Percentiles rank a stretch among this genome's conserved stretches.
These are phyloP conservation scores for Lentinula detonsa DNA, from an alignment of 768 basidiomycete genomes.

Conservation along the genomic window DNA sequence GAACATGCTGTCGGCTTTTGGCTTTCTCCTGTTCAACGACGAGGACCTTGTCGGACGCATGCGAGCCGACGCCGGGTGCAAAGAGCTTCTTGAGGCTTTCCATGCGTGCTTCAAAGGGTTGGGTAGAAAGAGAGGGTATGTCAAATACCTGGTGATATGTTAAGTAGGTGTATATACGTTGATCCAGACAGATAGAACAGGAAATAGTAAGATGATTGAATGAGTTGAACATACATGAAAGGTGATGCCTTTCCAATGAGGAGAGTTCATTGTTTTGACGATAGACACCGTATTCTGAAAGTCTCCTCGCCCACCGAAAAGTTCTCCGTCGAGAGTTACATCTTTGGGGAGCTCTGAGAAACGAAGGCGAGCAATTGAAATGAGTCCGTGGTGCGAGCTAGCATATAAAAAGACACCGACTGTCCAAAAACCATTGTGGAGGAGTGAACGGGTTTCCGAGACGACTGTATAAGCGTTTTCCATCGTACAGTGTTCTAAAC, in stretches of 20 bases:
- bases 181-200: too few relatives aligned
- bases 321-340: conserved; percentile 52
- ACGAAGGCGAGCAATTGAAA: neutral
- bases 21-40: conserved; percentile 45
- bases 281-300: conserved; percentile 56
- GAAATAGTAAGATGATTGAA: neutral
- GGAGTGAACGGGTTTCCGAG: conserved; percentile 54
- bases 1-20: conserved; percentile 41
- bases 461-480: conserved; percentile 46
- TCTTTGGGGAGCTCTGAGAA: conserved; percentile 41
- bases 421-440: conserved; percentile 51
- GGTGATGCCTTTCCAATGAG: conserved; percentile 48
- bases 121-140: conserved; percentile 39
- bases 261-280: conserved; percentile 51
- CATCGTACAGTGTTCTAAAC: conserved; percentile 47
- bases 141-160: conserved; percentile 46
- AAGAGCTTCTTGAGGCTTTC: conserved; percentile 37
- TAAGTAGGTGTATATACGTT: neutral
- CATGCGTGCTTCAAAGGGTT: conserved; percentile 48
- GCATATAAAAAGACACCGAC: conserved; percentile 25
- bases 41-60: conserved; percentile 33
- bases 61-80: conserved; percentile 34
- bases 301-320: conserved; percentile 50
- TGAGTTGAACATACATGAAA: conserved; percentile 36
- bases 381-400: neutral